phyloP scores from a whole-genome alignment of 1,139 yeast species.

The Blastobotrys aristatus region DNA sequence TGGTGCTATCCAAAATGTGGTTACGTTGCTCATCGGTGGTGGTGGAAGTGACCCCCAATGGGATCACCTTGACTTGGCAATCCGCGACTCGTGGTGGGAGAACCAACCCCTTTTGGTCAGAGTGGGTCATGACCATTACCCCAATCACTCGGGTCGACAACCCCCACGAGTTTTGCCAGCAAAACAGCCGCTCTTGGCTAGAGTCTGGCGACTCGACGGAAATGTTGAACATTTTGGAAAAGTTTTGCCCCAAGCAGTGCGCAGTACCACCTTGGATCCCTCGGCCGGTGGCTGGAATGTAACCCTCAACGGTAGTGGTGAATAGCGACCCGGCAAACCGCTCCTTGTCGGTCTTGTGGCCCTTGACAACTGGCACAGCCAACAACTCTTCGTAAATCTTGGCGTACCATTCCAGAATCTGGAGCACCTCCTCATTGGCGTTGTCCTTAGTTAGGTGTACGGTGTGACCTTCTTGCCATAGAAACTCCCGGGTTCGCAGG shows the following conservation, averaged over 20 bases:
- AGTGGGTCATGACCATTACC: constrained; percentile 98
- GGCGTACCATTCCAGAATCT: constrained; percentile 82
- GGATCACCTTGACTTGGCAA: constrained; percentile 84
- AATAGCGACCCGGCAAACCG: constrained; percentile 97
- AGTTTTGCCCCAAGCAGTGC: constrained; percentile 96
- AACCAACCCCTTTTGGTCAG: constrained; percentile 97
- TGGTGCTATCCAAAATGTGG: constrained; percentile 64
- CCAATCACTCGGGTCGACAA: constrained; percentile 97
- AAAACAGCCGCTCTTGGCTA: constrained; percentile 58
- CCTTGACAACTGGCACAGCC: constrained; percentile 97
- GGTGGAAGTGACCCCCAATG: constrained; percentile 91
- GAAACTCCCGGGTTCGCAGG: constrained; percentile 95
- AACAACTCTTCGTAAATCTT: constrained; percentile 82
- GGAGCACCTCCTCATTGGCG: constrained; percentile 78
- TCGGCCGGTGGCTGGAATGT: constrained; percentile 97
- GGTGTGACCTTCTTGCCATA: constrained; percentile 99
- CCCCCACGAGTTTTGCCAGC: constrained; percentile 99
- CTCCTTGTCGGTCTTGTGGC: constrained; percentile 94
- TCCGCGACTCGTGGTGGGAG: constrained; percentile 97
- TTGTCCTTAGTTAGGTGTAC: constrained; percentile 81
- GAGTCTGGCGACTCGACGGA: constrained; percentile 86
- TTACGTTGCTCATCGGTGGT: constrained; percentile 71
- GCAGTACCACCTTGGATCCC: constrained; percentile 99
- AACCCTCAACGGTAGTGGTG: constrained; percentile 96
- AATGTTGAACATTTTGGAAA: constrained; percentile 96